A percentile compares a stretch with the other conserved stretches of the same genome.
These are phyloP conservation scores for Pholiota microspora DNA, from an alignment of 768 basidiomycete species.

Conservation along the genomic window DNA sequence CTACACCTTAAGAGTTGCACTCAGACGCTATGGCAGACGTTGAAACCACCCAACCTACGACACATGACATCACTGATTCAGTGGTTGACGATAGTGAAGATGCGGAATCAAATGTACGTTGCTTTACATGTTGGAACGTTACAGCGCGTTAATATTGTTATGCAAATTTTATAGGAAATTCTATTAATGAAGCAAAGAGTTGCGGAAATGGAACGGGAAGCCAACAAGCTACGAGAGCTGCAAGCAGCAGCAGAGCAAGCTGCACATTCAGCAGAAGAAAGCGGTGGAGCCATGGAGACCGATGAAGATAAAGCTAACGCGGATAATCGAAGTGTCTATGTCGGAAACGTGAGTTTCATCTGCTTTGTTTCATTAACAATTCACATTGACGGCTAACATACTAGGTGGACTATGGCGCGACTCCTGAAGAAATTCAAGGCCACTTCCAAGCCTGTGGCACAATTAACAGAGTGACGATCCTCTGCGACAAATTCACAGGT, in stretches of 20 bases:
- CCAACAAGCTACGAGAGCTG: conserved; percentile 82
- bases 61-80: conserved; percentile 32
- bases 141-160: conserved; percentile 13
- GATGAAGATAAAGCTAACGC: conserved; percentile 84
- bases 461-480: conserved; percentile 98
- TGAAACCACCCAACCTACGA: conserved; percentile 40
- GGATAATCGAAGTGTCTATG: conserved; percentile 87
- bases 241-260: conserved; percentile 72
- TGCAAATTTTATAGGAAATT: conserved; percentile 62
- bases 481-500: conserved; percentile 99
- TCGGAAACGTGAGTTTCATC: conserved; percentile 83
- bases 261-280: conserved; percentile 44
- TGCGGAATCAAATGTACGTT: conserved; percentile 55
- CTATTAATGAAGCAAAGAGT: conserved; percentile 89
- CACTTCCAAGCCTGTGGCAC: conserved; percentile 98
- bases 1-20: neutral
- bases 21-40: conserved; percentile 48
- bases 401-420: conserved; percentile 96
- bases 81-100: conserved; percentile 61
- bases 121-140: conserved; percentile 1
- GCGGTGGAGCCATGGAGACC: conserved; percentile 58
- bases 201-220: conserved; percentile 91
- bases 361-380: conserved; percentile 11
- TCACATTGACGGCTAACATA: conserved; percentile 11
- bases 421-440: conserved; percentile 96